phyloP scores from a whole-genome alignment of 1,284 basidiomycete genomes.

The Xerocomus amazonicus region DNA sequence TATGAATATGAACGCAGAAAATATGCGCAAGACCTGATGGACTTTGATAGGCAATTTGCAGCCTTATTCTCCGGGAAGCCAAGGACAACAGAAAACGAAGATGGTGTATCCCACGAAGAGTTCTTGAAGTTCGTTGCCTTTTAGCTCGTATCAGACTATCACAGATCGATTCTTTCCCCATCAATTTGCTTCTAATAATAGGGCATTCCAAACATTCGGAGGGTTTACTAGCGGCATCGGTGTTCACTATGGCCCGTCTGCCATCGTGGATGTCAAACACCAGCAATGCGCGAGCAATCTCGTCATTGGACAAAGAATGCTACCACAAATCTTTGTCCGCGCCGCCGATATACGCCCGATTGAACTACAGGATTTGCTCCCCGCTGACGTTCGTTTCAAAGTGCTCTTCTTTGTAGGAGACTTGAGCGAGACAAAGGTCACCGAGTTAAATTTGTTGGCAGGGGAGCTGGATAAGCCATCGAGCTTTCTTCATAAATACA shows the following conservation, averaged over 20 bases:
- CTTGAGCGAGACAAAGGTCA: conserved; percentile 39
- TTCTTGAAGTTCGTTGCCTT: conserved; percentile 49
- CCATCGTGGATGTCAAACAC: conserved; percentile 43
- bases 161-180: neutral
- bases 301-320: conserved; percentile 56
- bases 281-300: conserved; percentile 45
- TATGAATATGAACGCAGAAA: conserved; percentile 71
- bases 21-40: conserved; percentile 78
- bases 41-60: conserved; percentile 75
- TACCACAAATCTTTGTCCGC: conserved; percentile 57
- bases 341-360: conserved; percentile 60
- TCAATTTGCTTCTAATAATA: conserved; percentile 19
- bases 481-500: conserved; percentile 38
- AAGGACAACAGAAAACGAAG: conserved; percentile 48
- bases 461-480: conserved; percentile 39
- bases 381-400: conserved; percentile 71
- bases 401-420: conserved; percentile 67
- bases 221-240: conserved; percentile 63
- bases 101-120: conserved; percentile 65
- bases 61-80: conserved; percentile 77
- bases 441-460: conserved; percentile 42
- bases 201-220: conserved; percentile 57
- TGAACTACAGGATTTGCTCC: conserved; percentile 67
- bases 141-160: neutral
- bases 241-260: conserved; percentile 57